Percentiles rank a stretch among this genome's conserved stretches.
phyloP scores from a whole-genome alignment of 495 filamentous ascomycete species.

The Aspergillus taichungensis region DNA sequence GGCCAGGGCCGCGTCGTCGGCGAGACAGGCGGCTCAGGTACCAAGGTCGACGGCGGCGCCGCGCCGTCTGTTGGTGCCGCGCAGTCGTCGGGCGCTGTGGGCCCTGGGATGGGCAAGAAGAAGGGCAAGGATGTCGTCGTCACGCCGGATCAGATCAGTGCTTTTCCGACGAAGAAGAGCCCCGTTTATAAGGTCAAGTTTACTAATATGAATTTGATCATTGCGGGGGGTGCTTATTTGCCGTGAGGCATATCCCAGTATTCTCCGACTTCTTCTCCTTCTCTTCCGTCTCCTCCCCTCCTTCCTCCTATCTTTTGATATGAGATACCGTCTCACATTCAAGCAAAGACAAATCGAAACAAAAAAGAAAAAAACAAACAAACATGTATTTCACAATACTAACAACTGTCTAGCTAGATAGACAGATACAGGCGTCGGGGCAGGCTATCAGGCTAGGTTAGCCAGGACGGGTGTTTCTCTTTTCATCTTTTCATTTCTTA shows the following conservation, averaged over 20 bases:
- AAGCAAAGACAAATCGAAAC: too few relatives aligned
- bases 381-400: too few relatives aligned
- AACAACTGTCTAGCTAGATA: too few relatives aligned
- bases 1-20: slow-evolving; percentile 51
- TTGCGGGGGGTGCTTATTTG: slow-evolving; percentile 80
- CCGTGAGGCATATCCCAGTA: slow-evolving; percentile 37
- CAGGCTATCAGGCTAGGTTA: too few relatives aligned
- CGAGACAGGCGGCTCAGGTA: slow-evolving; percentile 37
- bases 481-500: neutral
- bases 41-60: slow-evolving; percentile 42
- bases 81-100: slow-evolving; percentile 32
- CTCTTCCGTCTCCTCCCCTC: slow-evolving; percentile 7
- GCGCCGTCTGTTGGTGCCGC: slow-evolving; percentile 22
- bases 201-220: slow-evolving; percentile 83
- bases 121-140: slow-evolving; percentile 85
- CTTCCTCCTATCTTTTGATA: neutral
- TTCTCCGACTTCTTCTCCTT: slow-evolving; percentile 16
- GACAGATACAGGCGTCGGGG: too few relatives aligned
- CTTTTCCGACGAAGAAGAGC: slow-evolving; percentile 91
- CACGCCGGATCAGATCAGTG: slow-evolving; percentile 84
- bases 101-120: slow-evolving; percentile 56
- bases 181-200: slow-evolving; percentile 90
- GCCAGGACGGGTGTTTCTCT: too few relatives aligned
- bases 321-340: too few relatives aligned
- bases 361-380: too few relatives aligned